Base-by-base conservation (phyloP, 2,329 filamentous ascomycete genomes). In the Cryphonectria radicalis region DNA sequence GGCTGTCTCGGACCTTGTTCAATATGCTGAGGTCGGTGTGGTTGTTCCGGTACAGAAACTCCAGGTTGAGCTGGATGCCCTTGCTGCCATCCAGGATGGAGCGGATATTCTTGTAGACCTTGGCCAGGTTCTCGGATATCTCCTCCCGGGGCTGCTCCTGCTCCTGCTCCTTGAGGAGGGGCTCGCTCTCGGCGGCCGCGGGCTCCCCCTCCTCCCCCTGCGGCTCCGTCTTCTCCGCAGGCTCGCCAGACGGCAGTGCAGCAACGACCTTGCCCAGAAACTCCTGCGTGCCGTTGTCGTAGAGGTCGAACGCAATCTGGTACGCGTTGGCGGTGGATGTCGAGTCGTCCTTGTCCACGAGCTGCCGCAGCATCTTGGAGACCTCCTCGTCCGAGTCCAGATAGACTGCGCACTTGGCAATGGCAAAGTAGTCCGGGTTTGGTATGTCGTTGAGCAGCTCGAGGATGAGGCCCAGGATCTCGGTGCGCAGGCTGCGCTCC, bases 221-320 rank as follows among this genome's bases (percentile, higher is more conserved):
- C 66, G 79, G 74, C 72, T 83, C 81, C 19, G 81, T 74, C 68
- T 82, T 82, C 73, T 87, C 83, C 17, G 81, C 73, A 75, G 78
- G 77, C 69, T 87, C 83, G 14, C 82, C 81, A 25, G 87, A 85
- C 0, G 94, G 93, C 43, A 98, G 85, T 63, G 93, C 90, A 71
- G 93, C 90, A 78, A 95, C 91, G 62, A 99, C 93, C 82, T 96
- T 98, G 75, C 91, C 91, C 35, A 99, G 83, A 77, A 99, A 99
- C 79, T 98, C 96, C 77, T 99, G 96, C 0, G 96, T 98, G 76
- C 96, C 96, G 78, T 99, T 99, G 83, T 99, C 96, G 81, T 98
- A 98, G 7, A 99, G 87, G 78, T 99, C 96, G 78, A 99, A 99
- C 1, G 95, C 96, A 70, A 99, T 97, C 80, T 99, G 96, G 81